A percentile compares a stretch with the other conserved stretches of the same genome.
Evolutionary conservation across 2,329 filamentous ascomycete genomes (phyloP).

Genomic region (Blumeriella jaapii): DNA sequence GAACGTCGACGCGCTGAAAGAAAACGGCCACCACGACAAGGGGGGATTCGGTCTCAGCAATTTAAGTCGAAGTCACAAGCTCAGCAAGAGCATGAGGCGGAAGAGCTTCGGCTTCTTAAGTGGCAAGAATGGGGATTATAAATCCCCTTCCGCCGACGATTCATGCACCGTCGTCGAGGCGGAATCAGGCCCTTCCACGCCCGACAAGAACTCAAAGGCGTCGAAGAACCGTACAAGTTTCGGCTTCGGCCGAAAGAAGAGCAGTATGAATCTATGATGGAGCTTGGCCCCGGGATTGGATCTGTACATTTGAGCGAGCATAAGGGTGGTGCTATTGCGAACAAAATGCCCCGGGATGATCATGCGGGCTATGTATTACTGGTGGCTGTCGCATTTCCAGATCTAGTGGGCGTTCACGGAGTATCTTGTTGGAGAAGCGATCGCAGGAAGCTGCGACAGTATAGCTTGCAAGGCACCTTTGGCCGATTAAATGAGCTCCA

Average conservation of each 20-base stretch:
- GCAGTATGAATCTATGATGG: slow-evolving; percentile 33
- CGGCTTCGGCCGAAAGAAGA: slow-evolving; percentile 58
- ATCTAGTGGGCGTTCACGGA: too few species aligned
- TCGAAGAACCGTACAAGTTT: slow-evolving; percentile 56
- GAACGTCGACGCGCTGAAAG: slow-evolving; percentile 9
- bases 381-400: too few species aligned
- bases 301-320: slow-evolving; percentile 3
- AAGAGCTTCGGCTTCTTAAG: slow-evolving; percentile 60
- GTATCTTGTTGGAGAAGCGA: too few species aligned
- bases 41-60: slow-evolving; percentile 26
- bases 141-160: slow-evolving; percentile 7
- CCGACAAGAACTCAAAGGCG: slow-evolving; percentile 35
- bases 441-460: too few species aligned
- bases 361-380: slow-evolving; percentile 1
- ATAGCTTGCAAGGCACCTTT: too few species aligned
- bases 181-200: slow-evolving; percentile 18
- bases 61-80: slow-evolving; percentile 47
- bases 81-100: slow-evolving; percentile 66
- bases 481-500: too few species aligned
- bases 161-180: slow-evolving; percentile 21
- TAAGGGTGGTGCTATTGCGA: background rate
- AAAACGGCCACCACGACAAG: slow-evolving; percentile 18
- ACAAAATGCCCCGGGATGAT: slow-evolving; percentile 2
- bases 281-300: background rate
- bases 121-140: slow-evolving; percentile 33